Conservation (phyloP, 352 stramenopile genomes). For the Blastocystis sp. region DNA sequence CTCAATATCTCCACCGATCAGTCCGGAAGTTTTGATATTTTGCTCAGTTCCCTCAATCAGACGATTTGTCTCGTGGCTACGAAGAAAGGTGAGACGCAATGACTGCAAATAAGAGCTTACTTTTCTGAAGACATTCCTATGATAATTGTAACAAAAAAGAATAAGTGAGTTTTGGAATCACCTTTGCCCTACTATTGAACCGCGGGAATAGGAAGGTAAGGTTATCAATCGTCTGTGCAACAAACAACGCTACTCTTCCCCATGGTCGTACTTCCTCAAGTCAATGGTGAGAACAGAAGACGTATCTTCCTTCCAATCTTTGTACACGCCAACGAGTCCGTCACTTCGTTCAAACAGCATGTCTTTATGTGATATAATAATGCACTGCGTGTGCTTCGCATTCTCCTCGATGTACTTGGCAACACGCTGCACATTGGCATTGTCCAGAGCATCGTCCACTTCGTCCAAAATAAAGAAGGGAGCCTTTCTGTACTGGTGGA, state of each 20-base stretch:
- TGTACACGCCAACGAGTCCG: conserved; percentile 79
- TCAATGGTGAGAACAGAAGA: conserved; percentile 65
- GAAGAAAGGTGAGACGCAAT: neutral
- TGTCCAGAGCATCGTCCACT: conserved; percentile 97
- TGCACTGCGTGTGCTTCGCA: conserved; percentile 86
- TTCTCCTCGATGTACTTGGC: conserved; percentile 87
- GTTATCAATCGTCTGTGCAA: neutral
- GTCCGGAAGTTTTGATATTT: conserved; percentile 53
- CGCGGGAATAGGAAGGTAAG: neutral
- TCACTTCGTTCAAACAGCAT: conserved; percentile 90
- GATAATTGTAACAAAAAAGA: neutral
- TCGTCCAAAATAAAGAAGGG: conserved; percentile 99
- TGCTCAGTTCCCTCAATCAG: conserved; percentile 59
- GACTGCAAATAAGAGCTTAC: neutral
- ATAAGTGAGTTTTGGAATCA: neutral
- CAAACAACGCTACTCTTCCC: neutral
- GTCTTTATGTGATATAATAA: conserved; percentile 96
- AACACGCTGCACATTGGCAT: conserved; percentile 98
- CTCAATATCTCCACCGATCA: conserved; percentile 77
- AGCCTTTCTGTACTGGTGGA: conserved; percentile 81
- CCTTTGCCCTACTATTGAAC: neutral
- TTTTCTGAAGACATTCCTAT: conserved; percentile 45
- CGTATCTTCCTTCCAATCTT: conserved; percentile 63
- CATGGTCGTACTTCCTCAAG: conserved; percentile 61
- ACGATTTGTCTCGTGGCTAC: conserved; percentile 62